phyloP scores from a whole-genome alignment of 768 basidiomycete species.

The Porphyrellus cyaneotinctus region DNA sequence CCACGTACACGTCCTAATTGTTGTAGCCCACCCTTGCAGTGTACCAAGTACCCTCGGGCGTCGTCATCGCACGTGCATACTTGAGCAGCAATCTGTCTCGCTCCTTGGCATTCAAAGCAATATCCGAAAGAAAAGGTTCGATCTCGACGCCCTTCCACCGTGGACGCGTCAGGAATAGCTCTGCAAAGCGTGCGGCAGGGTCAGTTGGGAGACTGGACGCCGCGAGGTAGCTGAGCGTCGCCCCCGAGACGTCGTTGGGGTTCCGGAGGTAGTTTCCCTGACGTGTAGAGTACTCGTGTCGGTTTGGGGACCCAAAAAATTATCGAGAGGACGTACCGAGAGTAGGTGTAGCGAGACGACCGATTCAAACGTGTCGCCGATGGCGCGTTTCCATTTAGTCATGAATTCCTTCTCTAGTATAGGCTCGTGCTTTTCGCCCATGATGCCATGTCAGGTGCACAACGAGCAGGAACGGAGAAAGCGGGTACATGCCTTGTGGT shows the following conservation, averaged over 20 bases:
- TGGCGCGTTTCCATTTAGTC: slow-evolving; percentile 61
- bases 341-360: slow-evolving; percentile 62
- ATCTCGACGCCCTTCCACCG: slow-evolving; percentile 82
- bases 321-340: slow-evolving; percentile 44
- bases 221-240: slow-evolving; percentile 69
- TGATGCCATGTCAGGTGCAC: not conserved
- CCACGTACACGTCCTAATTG: slow-evolving; percentile 28
- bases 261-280: slow-evolving; percentile 75
- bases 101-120: slow-evolving; percentile 81
- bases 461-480: not conserved
- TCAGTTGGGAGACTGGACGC: slow-evolving; percentile 68
- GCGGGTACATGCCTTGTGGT: slow-evolving; percentile 44
- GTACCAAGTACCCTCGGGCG: slow-evolving; percentile 66
- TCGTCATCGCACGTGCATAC: slow-evolving; percentile 75
- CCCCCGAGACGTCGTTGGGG: slow-evolving; percentile 30
- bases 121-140: slow-evolving; percentile 73
- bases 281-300: not conserved
- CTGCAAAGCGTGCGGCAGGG: slow-evolving; percentile 76
- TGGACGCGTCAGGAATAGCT: slow-evolving; percentile 78
- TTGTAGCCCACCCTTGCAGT: slow-evolving; percentile 64
- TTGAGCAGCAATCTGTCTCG: slow-evolving; percentile 85
- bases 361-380: slow-evolving; percentile 74
- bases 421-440: slow-evolving; percentile 47
- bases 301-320: not conserved
- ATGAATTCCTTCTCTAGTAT: slow-evolving; percentile 56